Evolutionary conservation across 495 filamentous ascomycete genomes (phyloP).

Genomic region (Penicillium antarcticum): DNA sequence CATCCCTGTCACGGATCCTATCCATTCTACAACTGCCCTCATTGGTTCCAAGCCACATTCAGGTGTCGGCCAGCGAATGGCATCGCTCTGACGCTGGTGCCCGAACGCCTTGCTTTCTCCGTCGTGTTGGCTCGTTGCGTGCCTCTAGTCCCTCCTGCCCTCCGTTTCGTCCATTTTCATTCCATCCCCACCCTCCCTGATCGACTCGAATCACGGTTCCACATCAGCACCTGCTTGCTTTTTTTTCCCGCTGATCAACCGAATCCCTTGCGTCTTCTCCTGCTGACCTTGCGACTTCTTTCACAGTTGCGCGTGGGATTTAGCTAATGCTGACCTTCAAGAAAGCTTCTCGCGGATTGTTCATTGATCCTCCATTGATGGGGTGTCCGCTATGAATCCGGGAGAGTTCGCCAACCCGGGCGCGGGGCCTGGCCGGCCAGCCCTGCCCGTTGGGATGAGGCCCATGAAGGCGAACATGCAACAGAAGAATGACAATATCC

Average conservation of each 20-base stretch:
- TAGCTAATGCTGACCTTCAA: conserved; percentile 43
- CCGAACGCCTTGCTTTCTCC: conserved; percentile 40
- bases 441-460: conserved; percentile 2
- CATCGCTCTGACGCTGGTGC: conserved; percentile 35
- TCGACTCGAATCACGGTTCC: conserved; percentile 27
- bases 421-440: conserved; percentile 34
- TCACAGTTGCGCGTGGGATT: background rate
- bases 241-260: conserved; percentile 20
- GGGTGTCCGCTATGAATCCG: conserved; percentile 51
- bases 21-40: conserved; percentile 26
- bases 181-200: conserved; percentile 33
- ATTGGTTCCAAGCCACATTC: conserved; percentile 33
- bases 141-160: conserved; percentile 12
- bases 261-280: conserved; percentile 5
- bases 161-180: conserved; percentile 23
- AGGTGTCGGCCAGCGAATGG: conserved; percentile 31
- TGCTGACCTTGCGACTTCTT: conserved; percentile 2
- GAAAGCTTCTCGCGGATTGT: conserved; percentile 33
- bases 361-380: conserved; percentile 40
- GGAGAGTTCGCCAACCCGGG: conserved; percentile 44
- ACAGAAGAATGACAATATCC: conserved; percentile 32
- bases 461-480: conserved; percentile 37
- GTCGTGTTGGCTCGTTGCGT: conserved; percentile 26
- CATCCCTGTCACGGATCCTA: conserved; percentile 42
- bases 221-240: conserved; percentile 22